phyloP scores from a whole-genome alignment of 2,329 filamentous ascomycete genomes.

The Fusarium metavorans region DNA sequence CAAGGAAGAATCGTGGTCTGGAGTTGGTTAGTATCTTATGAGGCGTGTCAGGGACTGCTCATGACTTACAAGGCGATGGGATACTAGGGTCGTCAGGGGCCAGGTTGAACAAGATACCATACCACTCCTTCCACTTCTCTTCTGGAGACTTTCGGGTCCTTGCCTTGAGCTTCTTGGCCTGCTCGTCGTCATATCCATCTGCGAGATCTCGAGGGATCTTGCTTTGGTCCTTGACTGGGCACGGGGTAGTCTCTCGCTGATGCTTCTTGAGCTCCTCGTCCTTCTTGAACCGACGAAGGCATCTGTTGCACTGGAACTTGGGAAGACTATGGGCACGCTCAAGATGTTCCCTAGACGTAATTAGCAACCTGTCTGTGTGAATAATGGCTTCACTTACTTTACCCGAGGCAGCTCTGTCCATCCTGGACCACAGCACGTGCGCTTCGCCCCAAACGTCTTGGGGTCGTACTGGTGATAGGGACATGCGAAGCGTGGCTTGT shows the following conservation, averaged over 20 bases:
- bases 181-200: slow-evolving; percentile 40
- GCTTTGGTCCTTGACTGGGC: slow-evolving; percentile 31
- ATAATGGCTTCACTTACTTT: slow-evolving; percentile 34
- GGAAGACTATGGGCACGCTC: slow-evolving; percentile 37
- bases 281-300: slow-evolving; percentile 30
- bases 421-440: slow-evolving; percentile 42
- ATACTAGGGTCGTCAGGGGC: slow-evolving; percentile 28
- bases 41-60: background rate
- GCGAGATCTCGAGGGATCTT: slow-evolving; percentile 22
- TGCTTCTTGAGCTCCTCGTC: slow-evolving; percentile 37
- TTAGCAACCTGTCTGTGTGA: background rate
- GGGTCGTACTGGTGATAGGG: slow-evolving; percentile 53
- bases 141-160: slow-evolving; percentile 2
- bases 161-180: slow-evolving; percentile 36
- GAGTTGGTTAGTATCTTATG: background rate
- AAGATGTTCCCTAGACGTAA: slow-evolving; percentile 38
- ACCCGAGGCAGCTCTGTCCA: slow-evolving; percentile 38
- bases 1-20: slow-evolving; percentile 23
- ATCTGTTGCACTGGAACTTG: slow-evolving; percentile 36
- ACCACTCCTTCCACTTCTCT: slow-evolving; percentile 39
- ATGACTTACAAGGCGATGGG: slow-evolving; percentile 41
- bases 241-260: slow-evolving; percentile 31
- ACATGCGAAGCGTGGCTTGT: slow-evolving; percentile 48
- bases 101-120: slow-evolving; percentile 34
- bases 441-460: slow-evolving; percentile 31